Base-by-base conservation (phyloP, 352 stramenopile genomes). In the Pythium insidiosum region DNA sequence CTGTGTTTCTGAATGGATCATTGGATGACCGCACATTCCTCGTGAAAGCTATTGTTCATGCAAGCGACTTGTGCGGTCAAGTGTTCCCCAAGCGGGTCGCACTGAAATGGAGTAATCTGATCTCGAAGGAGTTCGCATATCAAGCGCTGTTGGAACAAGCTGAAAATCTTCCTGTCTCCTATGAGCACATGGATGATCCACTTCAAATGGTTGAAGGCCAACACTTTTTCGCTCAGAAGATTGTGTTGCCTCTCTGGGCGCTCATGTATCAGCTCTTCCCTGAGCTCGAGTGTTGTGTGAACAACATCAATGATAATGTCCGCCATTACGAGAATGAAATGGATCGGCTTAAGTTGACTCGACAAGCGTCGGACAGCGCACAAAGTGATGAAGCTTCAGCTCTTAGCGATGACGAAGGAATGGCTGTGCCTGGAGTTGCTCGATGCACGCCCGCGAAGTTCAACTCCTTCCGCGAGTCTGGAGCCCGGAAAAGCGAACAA, bases 61-160 rank as follows among this genome's bases (percentile, higher is more conserved):
- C 81, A 5, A 91, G 76, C 31, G 86, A 96, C 51, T 41, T 96
- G 35, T 84, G 68, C 5, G 86, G 79, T 1, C 84, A 95, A 60
- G 72, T 88, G 16, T 93, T 88, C 48, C 71, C 86, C 1, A 93
- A 84, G 43, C 78, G 79, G 5, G 71, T 97, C 4, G 87, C 89
- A 28, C 65, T 88, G 38, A 92, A 94, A 50, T 95, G 89, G 82
- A 91, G 79, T 47, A 88, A 92, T 51, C 84, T 92, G 68, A 90
- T 96, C 34, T 74, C 82, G 43, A 85, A 93, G 47, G 86, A 95
- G 52, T 96, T 95, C 56, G 73, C 76, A 12, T 83, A 80, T 38
- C 83, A 96, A 45, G 85, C 80, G 20, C 50, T 92, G 24, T 62
- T 92, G 31, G 83, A 95, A 42, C 73, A 88, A 39, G 69, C 72